Evolutionary conservation across 1,139 yeast species (phyloP), one percentile per base, ranked within the genome.

Genomic region (Taphrina flavorubra): DNA sequence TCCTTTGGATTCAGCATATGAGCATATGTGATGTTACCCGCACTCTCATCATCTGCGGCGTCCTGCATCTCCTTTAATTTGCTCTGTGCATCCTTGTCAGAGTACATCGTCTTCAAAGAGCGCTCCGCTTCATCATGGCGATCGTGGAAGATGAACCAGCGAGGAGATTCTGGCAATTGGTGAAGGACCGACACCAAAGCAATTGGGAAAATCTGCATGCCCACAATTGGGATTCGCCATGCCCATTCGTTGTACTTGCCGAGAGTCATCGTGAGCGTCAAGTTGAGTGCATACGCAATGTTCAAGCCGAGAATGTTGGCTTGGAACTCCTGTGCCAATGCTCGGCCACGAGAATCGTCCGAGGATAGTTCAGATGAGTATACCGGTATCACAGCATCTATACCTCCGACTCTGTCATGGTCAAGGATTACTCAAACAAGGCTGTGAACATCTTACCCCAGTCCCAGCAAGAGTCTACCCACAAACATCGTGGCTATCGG

Each of bases 1-100:
- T 63, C 67, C 59, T 63, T 63, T 16, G 67, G 67, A 31, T 63
- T 63, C 39, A 63, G 67, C 67, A 63, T 63, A 14, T 63, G 67
- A 37, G 51, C 34, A 39, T 63, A 63, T 4, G 47, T 58, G 18
- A 63, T 55, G 10, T 53, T 42, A 10, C 56, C 56, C 16, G 49
- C 42, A 39, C 67, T 49, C 13, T 63, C 67, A 6, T 44, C 55
- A 8, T 63, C 67, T 34, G 67, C 60, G 8, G 67, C 49, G n/a
- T 63, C 59, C 36, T 63, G 60, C 53, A 63, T 31, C 16, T 34
- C 61, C 56, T 63, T 36, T 20, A 63, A 44, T 39, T 63, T 63
- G 18, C 31, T 34, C 47, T 53, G 20, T 10, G 61, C 67, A n/a
- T 55, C 61, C 13, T 63, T 49, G 34, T 53, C 55, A 4, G 55